phyloP scores from a whole-genome alignment of 352 stramenopile species.

The Phytophthora idaei region DNA sequence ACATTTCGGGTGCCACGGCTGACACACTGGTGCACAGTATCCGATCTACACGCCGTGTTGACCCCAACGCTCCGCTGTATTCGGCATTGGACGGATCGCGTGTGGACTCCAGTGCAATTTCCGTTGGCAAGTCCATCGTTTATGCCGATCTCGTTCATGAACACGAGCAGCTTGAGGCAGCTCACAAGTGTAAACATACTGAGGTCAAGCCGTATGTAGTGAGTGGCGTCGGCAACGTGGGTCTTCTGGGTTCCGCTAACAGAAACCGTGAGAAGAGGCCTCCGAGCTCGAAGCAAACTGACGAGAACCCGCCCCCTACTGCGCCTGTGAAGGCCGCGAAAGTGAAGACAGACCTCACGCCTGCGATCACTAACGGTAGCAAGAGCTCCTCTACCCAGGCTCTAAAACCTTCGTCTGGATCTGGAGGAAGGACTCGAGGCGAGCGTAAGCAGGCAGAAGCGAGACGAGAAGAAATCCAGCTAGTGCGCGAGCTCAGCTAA shows the following conservation, averaged over 20 bases:
- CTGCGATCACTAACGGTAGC: slow-evolving; percentile 16
- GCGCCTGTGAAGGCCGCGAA: slow-evolving; percentile 26
- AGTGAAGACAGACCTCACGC: slow-evolving; percentile 35
- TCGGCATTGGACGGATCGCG: slow-evolving; percentile 57
- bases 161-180: slow-evolving; percentile 43
- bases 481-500: slow-evolving; percentile 62
- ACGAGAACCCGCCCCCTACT: slow-evolving; percentile 15
- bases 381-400: slow-evolving; percentile 1
- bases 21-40: slow-evolving; percentile 76
- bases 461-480: slow-evolving; percentile 58
- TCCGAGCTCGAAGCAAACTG: slow-evolving; percentile 19
- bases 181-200: slow-evolving; percentile 10
- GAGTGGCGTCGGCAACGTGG: slow-evolving; percentile 64
- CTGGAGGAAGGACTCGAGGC: slow-evolving; percentile 21
- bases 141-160: slow-evolving; percentile 62
- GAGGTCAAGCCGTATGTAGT: slow-evolving; percentile 48
- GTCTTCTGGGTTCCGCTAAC: slow-evolving; percentile 33
- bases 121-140: slow-evolving; percentile 71
- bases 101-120: slow-evolving; percentile 71
- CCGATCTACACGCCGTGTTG: slow-evolving; percentile 63
- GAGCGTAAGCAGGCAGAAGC: slow-evolving; percentile 55
- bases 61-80: slow-evolving; percentile 72
- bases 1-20: slow-evolving; percentile 67
- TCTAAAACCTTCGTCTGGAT: slow-evolving; percentile 12
- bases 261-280: slow-evolving; percentile 37